These are phyloP conservation scores for Apophysomyces ossiformis DNA, from an alignment of 371 early-diverging fungal genomes.

Conservation along the genomic window DNA sequence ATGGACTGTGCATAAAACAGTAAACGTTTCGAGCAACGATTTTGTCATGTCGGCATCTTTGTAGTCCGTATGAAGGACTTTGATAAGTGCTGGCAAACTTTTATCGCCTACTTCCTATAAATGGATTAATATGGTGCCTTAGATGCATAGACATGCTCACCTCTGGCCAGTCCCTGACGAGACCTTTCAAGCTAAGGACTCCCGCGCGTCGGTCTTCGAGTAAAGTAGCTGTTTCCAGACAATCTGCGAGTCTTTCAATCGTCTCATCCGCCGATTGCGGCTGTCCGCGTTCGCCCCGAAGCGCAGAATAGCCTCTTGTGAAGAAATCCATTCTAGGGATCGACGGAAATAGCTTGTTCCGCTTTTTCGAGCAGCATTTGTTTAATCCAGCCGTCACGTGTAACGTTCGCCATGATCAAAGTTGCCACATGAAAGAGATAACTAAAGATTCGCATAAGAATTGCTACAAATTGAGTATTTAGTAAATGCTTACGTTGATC, in stretches of 20 bases:
- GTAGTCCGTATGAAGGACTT: slow-evolving; percentile 76
- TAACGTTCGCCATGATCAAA: no score
- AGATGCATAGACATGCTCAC: slow-evolving; percentile 18
- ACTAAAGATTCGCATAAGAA: no score
- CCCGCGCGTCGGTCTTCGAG: slow-evolving; percentile 91
- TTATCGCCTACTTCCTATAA: slow-evolving; percentile 83
- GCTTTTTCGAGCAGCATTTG: no score
- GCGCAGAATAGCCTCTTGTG: slow-evolving; percentile 76
- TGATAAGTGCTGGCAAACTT: slow-evolving; percentile 74
- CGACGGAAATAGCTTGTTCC: no score
- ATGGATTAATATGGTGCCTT: neutral
- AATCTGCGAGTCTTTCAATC: slow-evolving; percentile 85
- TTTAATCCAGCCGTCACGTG: no score
- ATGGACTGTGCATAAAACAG: slow-evolving; percentile 71
- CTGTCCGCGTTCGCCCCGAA: slow-evolving; percentile 78
- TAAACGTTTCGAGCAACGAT: slow-evolving; percentile 84
- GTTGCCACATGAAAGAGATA: no score
- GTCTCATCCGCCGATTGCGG: slow-evolving; percentile 85
- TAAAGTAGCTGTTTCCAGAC: slow-evolving; percentile 81
- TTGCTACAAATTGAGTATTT: no score
- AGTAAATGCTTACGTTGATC: no score
- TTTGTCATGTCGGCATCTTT: slow-evolving; percentile 85
- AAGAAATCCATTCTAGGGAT: slow-evolving; percentile 76
- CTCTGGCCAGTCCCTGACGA: slow-evolving; percentile 74
- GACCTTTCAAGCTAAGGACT: slow-evolving; percentile 84